Evolutionary conservation across 495 filamentous ascomycete species (phyloP), one percentile per base, ranked within the genome.

Genomic region (Mycothermus thermophilus): DNA sequence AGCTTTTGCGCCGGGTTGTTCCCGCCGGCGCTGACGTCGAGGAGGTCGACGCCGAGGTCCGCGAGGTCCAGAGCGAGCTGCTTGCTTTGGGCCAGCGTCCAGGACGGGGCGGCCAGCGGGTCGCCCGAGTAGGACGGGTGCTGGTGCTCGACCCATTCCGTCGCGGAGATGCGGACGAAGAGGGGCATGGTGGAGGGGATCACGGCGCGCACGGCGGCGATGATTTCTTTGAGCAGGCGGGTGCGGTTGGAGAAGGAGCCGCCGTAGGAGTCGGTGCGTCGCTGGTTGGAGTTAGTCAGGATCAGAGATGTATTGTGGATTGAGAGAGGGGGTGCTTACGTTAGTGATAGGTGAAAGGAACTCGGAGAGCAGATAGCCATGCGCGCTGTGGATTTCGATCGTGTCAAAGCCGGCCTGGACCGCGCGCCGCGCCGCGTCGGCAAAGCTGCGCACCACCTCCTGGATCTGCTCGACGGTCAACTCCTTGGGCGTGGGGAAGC

Each of bases 1-100:
- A 88, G 67, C 38, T 68, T 59, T 54, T 81, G 77, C 11, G 54
- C 47, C 21, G 61, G 56, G 53, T 75, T 72, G 42, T 78, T 77
- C 10, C 79, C 83, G 4, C 69, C 79, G 0, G 75, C 75, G 39
- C 71, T 78, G 29, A 86, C 74, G 53, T 92, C 83, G 11, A 88
- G 55, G 3, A 88, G 51, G 55, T 88, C 83, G 16, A 92, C 63
- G 3, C 77, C 81, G 2, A 70, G 54, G 7, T 66, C 71, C 0
- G 77, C 69, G 0, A 86, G 64, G 17, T 77, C 49, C 43, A 72
- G 69, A 10, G 79, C 76, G 2, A 92, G 62, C 39, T 52, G 44
- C 32, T 75, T 64, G 15, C 69, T 79, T 24, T 80, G 58, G 17
- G 69, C 58, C 23, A 84, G 47, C 21, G 72, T 69, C 83, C 81